Evolutionary conservation across 2,329 filamentous ascomycete genomes (phyloP), one percentile per base, ranked within the genome.

Genomic region (Phaeoacremonium minimum): DNA sequence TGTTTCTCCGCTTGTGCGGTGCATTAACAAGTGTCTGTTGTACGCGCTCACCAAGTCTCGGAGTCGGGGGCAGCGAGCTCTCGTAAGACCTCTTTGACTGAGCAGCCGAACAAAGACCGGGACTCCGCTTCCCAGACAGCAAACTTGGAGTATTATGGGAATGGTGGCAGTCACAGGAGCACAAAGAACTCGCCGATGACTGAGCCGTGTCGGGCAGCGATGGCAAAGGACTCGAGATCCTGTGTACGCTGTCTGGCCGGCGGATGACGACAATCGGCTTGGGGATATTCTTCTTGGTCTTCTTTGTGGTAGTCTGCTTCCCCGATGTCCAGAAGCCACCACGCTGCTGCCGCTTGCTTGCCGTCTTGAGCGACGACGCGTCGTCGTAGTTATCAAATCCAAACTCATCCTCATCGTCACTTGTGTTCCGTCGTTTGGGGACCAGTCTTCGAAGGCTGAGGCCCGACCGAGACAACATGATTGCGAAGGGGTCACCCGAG

Each of bases 121-220:
- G 39, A 22, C 30, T 38, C 14, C 15, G 18, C 38, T 28, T 36
- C 4, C 26, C 42, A 14, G 31, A 28, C 33, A 19, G 34, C 36
- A 40, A 32, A 14, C 19, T 36, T 15, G 36, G 26, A 18, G 35
- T 30, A 15, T 43, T 41, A 30, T 38, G 46, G 15, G 37, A 37
- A n/a, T 36, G 49, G 46, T 61, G 55, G 44, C 53, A 57, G 28
- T 70, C 62, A 38, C 53, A 64, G 43, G 61, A 67, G 46, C 62
- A 67, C 48, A 71, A 64, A 52, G 70, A 73, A 44, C 61, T 67
- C 31, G 57, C 58, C 16, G 68, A 64, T 14, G 66, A 66, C 40
- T 59, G 54, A 30, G 59, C 56, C 11, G 55, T 60, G 33, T 55
- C 56, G 35, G 47, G 42, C 14, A 64, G 49, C 31, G 61, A 55